Evolutionary conservation across 2,329 filamentous ascomycete species (phyloP).

Genomic region (Trichoderma simmonsii): DNA sequence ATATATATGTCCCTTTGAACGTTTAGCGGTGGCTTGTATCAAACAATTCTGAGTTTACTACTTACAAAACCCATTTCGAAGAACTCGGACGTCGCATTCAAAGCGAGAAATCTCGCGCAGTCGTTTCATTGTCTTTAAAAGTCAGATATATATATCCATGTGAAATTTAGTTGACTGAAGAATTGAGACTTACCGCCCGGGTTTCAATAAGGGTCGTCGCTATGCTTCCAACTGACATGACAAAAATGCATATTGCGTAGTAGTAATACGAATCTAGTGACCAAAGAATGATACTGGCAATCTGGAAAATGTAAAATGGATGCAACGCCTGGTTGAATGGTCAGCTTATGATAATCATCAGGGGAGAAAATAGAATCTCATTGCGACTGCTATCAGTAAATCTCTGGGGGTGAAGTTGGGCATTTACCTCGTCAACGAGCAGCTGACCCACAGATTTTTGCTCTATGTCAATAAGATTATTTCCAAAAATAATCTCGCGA

Average conservation of each 20-base stretch:
- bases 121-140: slow-evolving; percentile 75
- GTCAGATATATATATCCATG: background rate
- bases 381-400: slow-evolving; percentile 2
- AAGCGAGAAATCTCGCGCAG: slow-evolving; percentile 90
- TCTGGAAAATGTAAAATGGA: slow-evolving; percentile 97
- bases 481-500: slow-evolving; percentile 82
- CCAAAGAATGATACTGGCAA: slow-evolving; percentile 91
- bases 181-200: slow-evolving; percentile 57
- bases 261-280: slow-evolving; percentile 97
- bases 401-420: background rate
- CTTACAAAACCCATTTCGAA: slow-evolving; percentile 90
- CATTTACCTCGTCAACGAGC: slow-evolving; percentile 74
- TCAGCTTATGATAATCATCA: background rate
- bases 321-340: slow-evolving; percentile 70
- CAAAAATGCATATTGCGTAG: slow-evolving; percentile 90
- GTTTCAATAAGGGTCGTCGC: slow-evolving; percentile 87
- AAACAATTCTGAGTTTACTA: slow-evolving; percentile 17
- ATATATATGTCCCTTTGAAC: slow-evolving; percentile 66
- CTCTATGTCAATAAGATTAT: slow-evolving; percentile 88
- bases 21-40: background rate
- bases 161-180: background rate
- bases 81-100: slow-evolving; percentile 89
- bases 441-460: slow-evolving; percentile 82
- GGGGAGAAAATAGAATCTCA: background rate
- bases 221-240: slow-evolving; percentile 93